Percentiles rank a stretch among this genome's conserved stretches.
These are phyloP conservation scores for Mentha longifolia DNA, from an alignment of 257 asterid genomes.

Conservation along the genomic window DNA sequence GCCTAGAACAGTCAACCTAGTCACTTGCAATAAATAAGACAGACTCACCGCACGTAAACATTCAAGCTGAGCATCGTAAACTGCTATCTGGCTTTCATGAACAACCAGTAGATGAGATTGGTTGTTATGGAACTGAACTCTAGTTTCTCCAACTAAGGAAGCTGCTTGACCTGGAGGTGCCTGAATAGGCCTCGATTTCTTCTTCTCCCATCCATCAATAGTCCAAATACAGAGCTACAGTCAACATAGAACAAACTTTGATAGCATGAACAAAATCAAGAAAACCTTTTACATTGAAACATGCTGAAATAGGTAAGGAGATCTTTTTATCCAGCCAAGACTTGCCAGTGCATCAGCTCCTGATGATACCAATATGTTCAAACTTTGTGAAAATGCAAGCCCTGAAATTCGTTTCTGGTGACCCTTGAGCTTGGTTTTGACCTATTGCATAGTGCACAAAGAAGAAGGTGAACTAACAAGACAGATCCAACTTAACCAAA, in stretches of 20 bases:
- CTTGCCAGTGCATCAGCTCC: slow-evolving; percentile 97
- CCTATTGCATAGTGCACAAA: slow-evolving; percentile 45
- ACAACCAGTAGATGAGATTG: slow-evolving; percentile 80
- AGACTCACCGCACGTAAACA: slow-evolving; percentile 72
- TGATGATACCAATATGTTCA: slow-evolving; percentile 87
- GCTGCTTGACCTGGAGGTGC: slow-evolving; percentile 69
- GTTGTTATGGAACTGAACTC: slow-evolving; percentile 86
- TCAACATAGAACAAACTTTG: slow-evolving; percentile 10
- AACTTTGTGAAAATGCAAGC: slow-evolving; percentile 88
- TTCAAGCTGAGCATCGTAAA: slow-evolving; percentile 86
- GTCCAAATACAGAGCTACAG: slow-evolving; percentile 81
- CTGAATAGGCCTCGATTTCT: slow-evolving; percentile 74
- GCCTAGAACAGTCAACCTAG: not conserved
- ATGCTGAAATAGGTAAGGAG: not conserved
- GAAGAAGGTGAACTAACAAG: not conserved
- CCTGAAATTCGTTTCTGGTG: slow-evolving; percentile 93
- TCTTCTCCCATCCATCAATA: slow-evolving; percentile 95
- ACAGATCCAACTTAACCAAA: not conserved
- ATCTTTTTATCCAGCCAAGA: slow-evolving; percentile 16
- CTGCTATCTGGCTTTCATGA: slow-evolving; percentile 85
- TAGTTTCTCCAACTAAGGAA: slow-evolving; percentile 79
- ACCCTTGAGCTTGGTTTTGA: slow-evolving; percentile 91
- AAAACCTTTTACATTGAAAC: not conserved
- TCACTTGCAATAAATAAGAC: slow-evolving; percentile 8
- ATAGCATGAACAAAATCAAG: slow-evolving; percentile 1